phyloP scores from a whole-genome alignment of 1,284 basidiomycete species.

The Rhodotorula sp. region DNA sequence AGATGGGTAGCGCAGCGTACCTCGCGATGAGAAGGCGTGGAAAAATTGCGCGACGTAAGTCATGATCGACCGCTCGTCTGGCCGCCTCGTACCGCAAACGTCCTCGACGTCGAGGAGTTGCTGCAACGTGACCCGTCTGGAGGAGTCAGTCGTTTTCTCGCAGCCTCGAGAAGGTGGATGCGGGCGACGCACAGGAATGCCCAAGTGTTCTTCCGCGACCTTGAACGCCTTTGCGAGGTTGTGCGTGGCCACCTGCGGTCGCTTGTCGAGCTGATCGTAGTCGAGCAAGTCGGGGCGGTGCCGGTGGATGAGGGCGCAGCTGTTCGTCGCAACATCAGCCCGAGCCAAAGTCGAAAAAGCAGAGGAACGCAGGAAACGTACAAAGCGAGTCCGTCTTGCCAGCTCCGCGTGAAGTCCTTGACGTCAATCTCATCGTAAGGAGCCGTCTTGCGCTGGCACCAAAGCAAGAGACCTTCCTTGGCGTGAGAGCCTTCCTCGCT shows the following conservation, averaged over 20 bases:
- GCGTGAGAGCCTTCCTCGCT: slow-evolving; percentile 96
- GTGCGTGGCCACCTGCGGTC: slow-evolving; percentile 46
- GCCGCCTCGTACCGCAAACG: slow-evolving; percentile 79
- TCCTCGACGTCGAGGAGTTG: slow-evolving; percentile 95
- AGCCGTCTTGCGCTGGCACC: slow-evolving; percentile 95
- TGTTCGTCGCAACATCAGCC: slow-evolving; percentile 45
- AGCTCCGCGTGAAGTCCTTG: slow-evolving; percentile 86
- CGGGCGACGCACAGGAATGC: slow-evolving; percentile 69
- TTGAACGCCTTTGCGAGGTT: slow-evolving; percentile 84
- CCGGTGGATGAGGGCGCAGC: slow-evolving; percentile 93
- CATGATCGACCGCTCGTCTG: slow-evolving; percentile 95
- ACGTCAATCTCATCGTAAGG: slow-evolving; percentile 89
- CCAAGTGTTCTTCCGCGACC: slow-evolving; percentile 78
- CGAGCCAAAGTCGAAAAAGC: not conserved
- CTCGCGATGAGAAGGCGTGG: slow-evolving; percentile 96
- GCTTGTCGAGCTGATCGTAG: slow-evolving; percentile 78
- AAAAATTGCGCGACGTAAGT: slow-evolving; percentile 95
- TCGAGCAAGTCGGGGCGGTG: slow-evolving; percentile 94
- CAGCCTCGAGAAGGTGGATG: not conserved
- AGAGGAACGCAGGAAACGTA: slow-evolving; percentile 52
- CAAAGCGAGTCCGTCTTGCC: slow-evolving; percentile 93
- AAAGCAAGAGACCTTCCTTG: slow-evolving; percentile 90
- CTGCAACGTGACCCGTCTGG: slow-evolving; percentile 50
- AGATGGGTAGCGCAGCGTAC: slow-evolving; percentile 51
- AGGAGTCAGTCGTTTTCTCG: not conserved